Percentiles rank a stretch among this genome's conserved stretches.
phyloP scores from a whole-genome alignment of 345 rosid species.

The Brassica incana region DNA sequence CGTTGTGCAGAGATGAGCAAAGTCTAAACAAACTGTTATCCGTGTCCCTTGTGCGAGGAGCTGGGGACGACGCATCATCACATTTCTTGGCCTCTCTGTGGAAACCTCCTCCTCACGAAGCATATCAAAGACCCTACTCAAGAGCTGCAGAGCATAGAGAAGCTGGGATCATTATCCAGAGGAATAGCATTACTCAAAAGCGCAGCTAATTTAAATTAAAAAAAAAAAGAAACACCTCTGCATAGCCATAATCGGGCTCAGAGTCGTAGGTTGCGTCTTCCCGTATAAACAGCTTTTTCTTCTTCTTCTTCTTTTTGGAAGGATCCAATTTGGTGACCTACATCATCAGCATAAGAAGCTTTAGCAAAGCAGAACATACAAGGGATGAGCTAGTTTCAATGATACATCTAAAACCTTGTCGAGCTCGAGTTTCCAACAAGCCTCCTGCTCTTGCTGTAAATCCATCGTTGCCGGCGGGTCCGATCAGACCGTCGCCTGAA shows the following conservation, averaged over 20 bases:
- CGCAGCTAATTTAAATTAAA: neutral
- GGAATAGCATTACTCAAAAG: neutral
- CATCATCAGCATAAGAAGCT: slow-evolving; percentile 10
- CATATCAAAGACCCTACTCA: slow-evolving; percentile 64
- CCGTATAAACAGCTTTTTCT: slow-evolving; percentile 35
- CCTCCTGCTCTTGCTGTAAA: slow-evolving; percentile 15
- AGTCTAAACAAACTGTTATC: slow-evolving; percentile 78
- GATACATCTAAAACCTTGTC: neutral
- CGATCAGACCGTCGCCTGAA: neutral
- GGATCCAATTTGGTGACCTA: slow-evolving; percentile 56
- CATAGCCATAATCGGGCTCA: slow-evolving; percentile 77
- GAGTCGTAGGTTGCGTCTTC: slow-evolving; percentile 57
- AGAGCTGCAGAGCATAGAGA: slow-evolving; percentile 56
- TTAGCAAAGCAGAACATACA: slow-evolving; percentile 8
- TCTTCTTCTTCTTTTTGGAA: slow-evolving; percentile 76
- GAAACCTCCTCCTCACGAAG: slow-evolving; percentile 84
- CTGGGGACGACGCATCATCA: slow-evolving; percentile 84
- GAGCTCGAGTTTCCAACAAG: slow-evolving; percentile 27
- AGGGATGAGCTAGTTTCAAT: slow-evolving; percentile 4
- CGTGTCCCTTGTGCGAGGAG: slow-evolving; percentile 83
- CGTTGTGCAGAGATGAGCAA: slow-evolving; percentile 90
- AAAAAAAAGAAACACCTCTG: slow-evolving; percentile 61
- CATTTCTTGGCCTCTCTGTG: slow-evolving; percentile 79
- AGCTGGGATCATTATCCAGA: slow-evolving; percentile 10
- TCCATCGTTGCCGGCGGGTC: slow-evolving; percentile 27